phyloP scores from a whole-genome alignment of 2,329 filamentous ascomycete genomes.

The Colletotrichum incanum region DNA sequence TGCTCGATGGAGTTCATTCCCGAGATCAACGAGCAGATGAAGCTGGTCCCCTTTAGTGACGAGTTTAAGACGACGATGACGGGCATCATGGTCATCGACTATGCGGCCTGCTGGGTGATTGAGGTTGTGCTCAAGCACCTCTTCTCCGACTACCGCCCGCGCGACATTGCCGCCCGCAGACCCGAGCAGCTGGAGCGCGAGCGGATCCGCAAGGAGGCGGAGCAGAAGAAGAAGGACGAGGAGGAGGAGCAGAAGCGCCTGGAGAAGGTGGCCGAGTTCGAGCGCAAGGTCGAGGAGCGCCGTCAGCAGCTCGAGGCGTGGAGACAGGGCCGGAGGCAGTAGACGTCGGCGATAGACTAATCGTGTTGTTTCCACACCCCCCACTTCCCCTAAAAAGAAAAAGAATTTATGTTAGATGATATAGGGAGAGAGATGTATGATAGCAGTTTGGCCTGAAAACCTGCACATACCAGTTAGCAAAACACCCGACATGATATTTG shows the following conservation, averaged over 20 bases:
- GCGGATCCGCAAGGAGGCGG: conserved; percentile 75
- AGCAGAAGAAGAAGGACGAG: conserved; percentile 63
- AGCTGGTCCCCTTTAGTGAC: conserved; percentile 88
- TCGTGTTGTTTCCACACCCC: background rate
- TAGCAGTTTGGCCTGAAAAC: background rate
- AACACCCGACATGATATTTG: background rate
- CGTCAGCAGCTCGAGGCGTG: conserved; percentile 64
- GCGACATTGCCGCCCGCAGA: conserved; percentile 90
- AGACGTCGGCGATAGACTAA: conserved; percentile 30
- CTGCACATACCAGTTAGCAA: conserved; percentile 4
- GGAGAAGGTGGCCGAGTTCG: conserved; percentile 72
- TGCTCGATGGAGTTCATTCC: conserved; percentile 97
- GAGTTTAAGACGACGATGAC: conserved; percentile 95
- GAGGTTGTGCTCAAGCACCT: conserved; percentile 87
- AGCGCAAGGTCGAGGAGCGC: conserved; percentile 70
- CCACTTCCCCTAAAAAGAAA: too few species aligned
- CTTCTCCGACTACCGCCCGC: conserved; percentile 93
- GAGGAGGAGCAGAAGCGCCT: conserved; percentile 68
- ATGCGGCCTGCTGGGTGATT: conserved; percentile 86
- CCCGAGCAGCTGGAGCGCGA: conserved; percentile 90
- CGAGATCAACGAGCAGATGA: conserved; percentile 94
- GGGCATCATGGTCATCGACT: conserved; percentile 88
- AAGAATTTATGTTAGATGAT: background rate
- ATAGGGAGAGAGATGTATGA: conserved; percentile 17
- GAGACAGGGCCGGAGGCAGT: conserved; percentile 55